A percentile compares a stretch with the other conserved stretches of the same genome.
Evolutionary conservation across 2,329 filamentous ascomycete species (phyloP).

Genomic region (Nigrograna mackinnonii): DNA sequence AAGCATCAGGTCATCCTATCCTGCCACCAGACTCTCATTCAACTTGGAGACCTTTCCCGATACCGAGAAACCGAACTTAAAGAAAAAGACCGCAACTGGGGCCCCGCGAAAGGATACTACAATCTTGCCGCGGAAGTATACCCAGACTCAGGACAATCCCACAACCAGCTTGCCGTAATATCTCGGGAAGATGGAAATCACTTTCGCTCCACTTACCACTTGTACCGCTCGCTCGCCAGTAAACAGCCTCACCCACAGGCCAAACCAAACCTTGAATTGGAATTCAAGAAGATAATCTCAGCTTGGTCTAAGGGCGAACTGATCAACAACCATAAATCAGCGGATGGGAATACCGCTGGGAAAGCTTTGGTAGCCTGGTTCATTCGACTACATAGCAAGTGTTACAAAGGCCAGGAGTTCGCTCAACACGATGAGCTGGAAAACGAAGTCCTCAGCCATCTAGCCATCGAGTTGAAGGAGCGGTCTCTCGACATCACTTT

Average conservation of each 20-base stretch:
- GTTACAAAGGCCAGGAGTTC: slow-evolving; percentile 77
- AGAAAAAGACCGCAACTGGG: slow-evolving; percentile 73
- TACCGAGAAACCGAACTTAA: slow-evolving; percentile 80
- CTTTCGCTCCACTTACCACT: slow-evolving; percentile 83
- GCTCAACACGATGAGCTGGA: slow-evolving; percentile 79
- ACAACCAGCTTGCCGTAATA: slow-evolving; percentile 90
- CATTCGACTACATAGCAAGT: slow-evolving; percentile 81
- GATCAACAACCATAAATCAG: slow-evolving; percentile 43
- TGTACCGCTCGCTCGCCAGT: slow-evolving; percentile 81
- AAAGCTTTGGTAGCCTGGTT: slow-evolving; percentile 79
- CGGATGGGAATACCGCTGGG: slow-evolving; percentile 56
- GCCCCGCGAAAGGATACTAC: slow-evolving; percentile 82
- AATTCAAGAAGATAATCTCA: slow-evolving; percentile 70
- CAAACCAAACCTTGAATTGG: slow-evolving; percentile 74
- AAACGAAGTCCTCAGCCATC: slow-evolving; percentile 78
- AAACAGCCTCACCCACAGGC: slow-evolving; percentile 76
- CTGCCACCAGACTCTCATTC: slow-evolving; percentile 82
- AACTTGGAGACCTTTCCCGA: slow-evolving; percentile 85
- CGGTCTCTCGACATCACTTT: slow-evolving; percentile 67
- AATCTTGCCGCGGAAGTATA: slow-evolving; percentile 77
- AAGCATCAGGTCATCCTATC: slow-evolving; percentile 68
- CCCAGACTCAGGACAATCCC: slow-evolving; percentile 77
- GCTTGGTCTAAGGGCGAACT: slow-evolving; percentile 61
- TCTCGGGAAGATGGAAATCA: slow-evolving; percentile 77
- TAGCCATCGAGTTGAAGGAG: slow-evolving; percentile 73